phyloP scores from a whole-genome alignment of 176 grass and related monocot species.

The Cenchrus fungigraminus region DNA sequence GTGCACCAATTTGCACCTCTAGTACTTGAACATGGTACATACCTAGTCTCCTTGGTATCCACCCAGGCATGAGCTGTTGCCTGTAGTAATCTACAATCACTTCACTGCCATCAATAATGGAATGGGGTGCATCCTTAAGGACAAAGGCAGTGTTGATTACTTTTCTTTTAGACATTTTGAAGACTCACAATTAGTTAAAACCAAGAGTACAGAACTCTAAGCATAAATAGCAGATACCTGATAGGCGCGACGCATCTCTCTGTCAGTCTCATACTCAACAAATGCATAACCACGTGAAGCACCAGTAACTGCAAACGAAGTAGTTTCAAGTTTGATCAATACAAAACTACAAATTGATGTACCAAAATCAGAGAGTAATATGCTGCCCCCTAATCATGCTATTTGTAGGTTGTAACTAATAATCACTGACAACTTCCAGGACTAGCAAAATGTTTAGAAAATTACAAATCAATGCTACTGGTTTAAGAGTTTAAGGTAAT shows the following conservation, averaged over 20 bases:
- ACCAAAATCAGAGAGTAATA: background rate
- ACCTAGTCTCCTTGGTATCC: conserved; percentile 95
- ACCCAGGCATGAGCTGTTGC: conserved; percentile 95
- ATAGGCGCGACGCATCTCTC: conserved; percentile 79
- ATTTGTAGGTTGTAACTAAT: background rate
- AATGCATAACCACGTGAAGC: conserved; percentile 90
- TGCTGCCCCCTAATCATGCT: background rate
- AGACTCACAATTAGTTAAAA: background rate
- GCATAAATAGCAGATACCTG: conserved; percentile 47
- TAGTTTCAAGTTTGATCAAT: background rate
- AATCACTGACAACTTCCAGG: background rate
- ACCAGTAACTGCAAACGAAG: conserved; percentile 74
- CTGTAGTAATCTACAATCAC: conserved; percentile 95
- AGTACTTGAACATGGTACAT: conserved; percentile 15
- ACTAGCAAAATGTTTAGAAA: background rate
- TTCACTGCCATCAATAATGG: conserved; percentile 80
- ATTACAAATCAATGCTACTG: background rate
- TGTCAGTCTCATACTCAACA: conserved; percentile 89
- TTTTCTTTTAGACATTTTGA: conserved; percentile 7
- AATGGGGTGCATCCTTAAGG: conserved; percentile 85
- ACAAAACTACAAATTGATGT: background rate
- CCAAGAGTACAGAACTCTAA: background rate
- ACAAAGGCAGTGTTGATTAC: background rate
- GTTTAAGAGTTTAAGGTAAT: background rate
- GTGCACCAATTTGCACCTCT: background rate